These are phyloP conservation scores for Nakaseomyces kungkrabaensis DNA, from an alignment of 1,139 yeast genomes.

Conservation along the genomic window DNA sequence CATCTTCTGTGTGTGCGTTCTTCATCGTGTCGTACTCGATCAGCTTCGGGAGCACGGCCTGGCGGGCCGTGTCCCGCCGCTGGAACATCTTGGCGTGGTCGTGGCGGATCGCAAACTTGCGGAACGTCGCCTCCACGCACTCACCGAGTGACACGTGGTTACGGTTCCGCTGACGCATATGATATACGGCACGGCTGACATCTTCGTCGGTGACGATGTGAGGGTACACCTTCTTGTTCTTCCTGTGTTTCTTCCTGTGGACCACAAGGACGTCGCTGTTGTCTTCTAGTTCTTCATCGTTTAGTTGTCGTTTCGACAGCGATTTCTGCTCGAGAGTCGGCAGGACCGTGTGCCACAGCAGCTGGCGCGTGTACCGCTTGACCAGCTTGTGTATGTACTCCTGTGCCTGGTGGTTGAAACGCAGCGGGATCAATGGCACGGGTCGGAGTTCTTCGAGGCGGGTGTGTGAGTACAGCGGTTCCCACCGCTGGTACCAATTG, in stretches of 20 bases:
- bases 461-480: slow-evolving; percentile 18
- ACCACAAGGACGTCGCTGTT: not conserved
- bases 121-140: slow-evolving; percentile 15
- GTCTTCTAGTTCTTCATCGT: not conserved
- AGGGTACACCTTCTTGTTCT: slow-evolving; percentile 9
- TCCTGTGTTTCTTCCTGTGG: not conserved
- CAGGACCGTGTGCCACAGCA: slow-evolving; percentile 17
- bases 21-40: not conserved
- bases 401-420: slow-evolving; percentile 10
- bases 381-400: slow-evolving; percentile 9
- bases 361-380: slow-evolving; percentile 12
- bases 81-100: slow-evolving; percentile 20
- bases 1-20: not conserved
- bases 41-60: slow-evolving; percentile 2
- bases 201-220: slow-evolving; percentile 15
- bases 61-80: slow-evolving; percentile 12
- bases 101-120: slow-evolving; percentile 18
- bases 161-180: slow-evolving; percentile 13
- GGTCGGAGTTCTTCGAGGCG: slow-evolving; percentile 16
- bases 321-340: slow-evolving; percentile 14
- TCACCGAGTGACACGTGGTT: slow-evolving; percentile 17
- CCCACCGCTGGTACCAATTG: slow-evolving; percentile 26
- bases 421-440: slow-evolving; percentile 10
- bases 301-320: not conserved
- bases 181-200: slow-evolving; percentile 14